Base-by-base conservation (phyloP, 257 asterid species). In the Lycium ferocissimum region DNA sequence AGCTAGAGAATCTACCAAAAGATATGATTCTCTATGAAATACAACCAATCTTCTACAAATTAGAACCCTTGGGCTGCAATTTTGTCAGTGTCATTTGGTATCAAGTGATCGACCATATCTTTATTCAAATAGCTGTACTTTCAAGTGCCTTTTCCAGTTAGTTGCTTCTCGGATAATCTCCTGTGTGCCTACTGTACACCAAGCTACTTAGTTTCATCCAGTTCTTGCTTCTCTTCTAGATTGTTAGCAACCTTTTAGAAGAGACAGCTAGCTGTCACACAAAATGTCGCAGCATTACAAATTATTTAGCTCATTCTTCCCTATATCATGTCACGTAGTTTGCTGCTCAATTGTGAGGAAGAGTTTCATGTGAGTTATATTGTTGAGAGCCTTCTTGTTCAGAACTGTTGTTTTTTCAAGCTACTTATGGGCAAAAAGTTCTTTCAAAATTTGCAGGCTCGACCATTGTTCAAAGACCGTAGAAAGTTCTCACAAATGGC, bases 401-500 rank as follows among this genome's bases (percentile, higher is more conserved):
- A 4, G 15, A 18, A n/a, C 35, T 37, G 22, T 40, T 38, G 10
- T 53, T 40, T 40, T 18, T 54, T 70, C 15, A 40, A 70, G 54
- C 26, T 40, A 70, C 79, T 70, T 38, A 40, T 40, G 56, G 14
- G 56, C 9, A 40, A 70, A 54, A 70, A 40, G 33, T 26, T 26
- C 33, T 83, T 53, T 20, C 18, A 69, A 51, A 26, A 5, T 38
- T 65, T 88, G 87, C 89, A 92, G 93, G 91, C 94, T 13, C 88
- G 92, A 18, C 94, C 93, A 7, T 83, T 92, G 87, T 90, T 92
- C 78, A 92, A 88, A 87, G 91, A 92, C 83, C 91, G 91, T 75
- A 85, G 93, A 63, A 90, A 88, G 85, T 92, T 92, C 90, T 86
- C 91, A 4, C 91, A 90, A 79, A 90, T 92, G 93, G 92, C 93